Conservation (phyloP, 306 rosid species). For the Sicyos edulis region DNA sequence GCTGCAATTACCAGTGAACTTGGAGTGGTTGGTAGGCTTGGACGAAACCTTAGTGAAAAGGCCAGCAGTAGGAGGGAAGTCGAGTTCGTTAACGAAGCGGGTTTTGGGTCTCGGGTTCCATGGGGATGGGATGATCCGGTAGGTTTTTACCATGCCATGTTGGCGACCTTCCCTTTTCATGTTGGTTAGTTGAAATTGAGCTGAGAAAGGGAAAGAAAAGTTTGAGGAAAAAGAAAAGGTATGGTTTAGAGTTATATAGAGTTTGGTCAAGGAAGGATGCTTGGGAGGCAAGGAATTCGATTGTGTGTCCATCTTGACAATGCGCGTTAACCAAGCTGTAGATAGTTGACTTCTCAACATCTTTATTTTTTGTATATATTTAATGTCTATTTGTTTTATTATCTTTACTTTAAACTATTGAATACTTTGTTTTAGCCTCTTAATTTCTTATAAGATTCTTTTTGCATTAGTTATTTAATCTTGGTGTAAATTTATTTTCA, state of each 20-base stretch:
- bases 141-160: conserved; percentile 65
- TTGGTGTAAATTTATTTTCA: too few relatives aligned
- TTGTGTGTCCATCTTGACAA: not conserved
- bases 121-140: conserved; percentile 35
- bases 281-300: conserved; percentile 45
- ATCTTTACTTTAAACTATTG: not conserved
- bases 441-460: too few relatives aligned
- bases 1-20: conserved; percentile 61
- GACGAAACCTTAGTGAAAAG: conserved; percentile 47
- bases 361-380: not conserved
- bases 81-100: conserved; percentile 29
- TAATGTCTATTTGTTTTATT: not conserved
- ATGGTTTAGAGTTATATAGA: not conserved
- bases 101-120: conserved; percentile 39
- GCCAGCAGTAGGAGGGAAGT: conserved; percentile 50
- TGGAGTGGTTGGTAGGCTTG: conserved; percentile 74
- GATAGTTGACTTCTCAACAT: not conserved
- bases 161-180: conserved; percentile 90
- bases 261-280: not conserved
- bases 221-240: not conserved
- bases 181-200: conserved; percentile 4
- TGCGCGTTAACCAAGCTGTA: too few relatives aligned
- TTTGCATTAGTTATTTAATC: not conserved
- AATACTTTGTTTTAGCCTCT: not conserved
- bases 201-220: not conserved